Conservation (phyloP, 2,329 filamentous ascomycete species). For the Fusarium chaquense region DNA sequence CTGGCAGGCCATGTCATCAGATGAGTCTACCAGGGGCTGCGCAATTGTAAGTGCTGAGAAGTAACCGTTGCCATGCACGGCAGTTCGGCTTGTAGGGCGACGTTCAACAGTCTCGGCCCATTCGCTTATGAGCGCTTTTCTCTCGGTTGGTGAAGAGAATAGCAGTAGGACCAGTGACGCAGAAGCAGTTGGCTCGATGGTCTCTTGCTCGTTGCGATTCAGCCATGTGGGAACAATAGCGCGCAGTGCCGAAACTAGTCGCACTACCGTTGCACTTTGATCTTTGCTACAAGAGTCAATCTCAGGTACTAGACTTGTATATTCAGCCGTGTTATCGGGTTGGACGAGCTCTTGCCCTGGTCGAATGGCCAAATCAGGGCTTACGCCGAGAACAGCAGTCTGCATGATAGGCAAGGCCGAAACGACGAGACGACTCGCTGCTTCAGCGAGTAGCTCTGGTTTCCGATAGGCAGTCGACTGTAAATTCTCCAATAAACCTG, state of each 20-base stretch:
- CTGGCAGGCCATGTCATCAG: conserved; percentile 54
- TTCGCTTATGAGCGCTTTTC: conserved; percentile 55
- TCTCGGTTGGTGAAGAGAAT: conserved; percentile 54
- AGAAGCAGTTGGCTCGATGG: conserved; percentile 61
- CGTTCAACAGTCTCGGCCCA: conserved; percentile 61
- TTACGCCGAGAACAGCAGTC: conserved; percentile 45
- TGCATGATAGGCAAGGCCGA: conserved; percentile 64
- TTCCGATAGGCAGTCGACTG: conserved; percentile 63
- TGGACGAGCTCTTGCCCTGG: conserved; percentile 47
- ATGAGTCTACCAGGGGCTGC: conserved; percentile 55
- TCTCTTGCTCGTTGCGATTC: conserved; percentile 62
- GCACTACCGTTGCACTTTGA: conserved; percentile 20
- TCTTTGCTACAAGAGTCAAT: conserved; percentile 32
- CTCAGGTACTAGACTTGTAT: conserved; percentile 39
- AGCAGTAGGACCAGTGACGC: conserved; percentile 65
- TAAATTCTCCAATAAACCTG: conserved; percentile 57
- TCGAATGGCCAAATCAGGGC: conserved; percentile 15
- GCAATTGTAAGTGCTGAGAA: conserved; percentile 66
- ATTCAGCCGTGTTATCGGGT: conserved; percentile 30
- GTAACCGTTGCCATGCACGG: conserved; percentile 61
- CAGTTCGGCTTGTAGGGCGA: conserved; percentile 51
- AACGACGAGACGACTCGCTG: conserved; percentile 68
- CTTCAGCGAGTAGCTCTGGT: conserved; percentile 74
- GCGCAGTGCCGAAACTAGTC: conserved; percentile 47
- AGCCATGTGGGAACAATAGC: conserved; percentile 61